Evolutionary conservation across 2,329 filamentous ascomycete genomes (phyloP).

Genomic region (Ophidiomyces ophidiicola): DNA sequence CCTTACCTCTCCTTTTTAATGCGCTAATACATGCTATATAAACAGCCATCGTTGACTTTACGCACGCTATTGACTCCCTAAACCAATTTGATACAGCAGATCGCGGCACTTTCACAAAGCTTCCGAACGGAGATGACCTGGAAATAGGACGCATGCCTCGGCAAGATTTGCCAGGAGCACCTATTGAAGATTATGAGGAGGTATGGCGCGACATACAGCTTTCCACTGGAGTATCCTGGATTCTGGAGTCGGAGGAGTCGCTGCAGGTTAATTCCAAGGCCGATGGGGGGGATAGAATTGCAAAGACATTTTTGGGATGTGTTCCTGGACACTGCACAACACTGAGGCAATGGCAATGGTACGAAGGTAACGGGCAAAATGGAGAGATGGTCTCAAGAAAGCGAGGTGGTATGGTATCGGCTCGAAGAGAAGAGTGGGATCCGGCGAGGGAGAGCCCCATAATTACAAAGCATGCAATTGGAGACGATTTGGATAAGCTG

Average conservation of each 20-base stretch:
- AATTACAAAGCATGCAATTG: too few species aligned
- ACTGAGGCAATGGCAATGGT: too few species aligned
- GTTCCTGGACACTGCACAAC: too few species aligned
- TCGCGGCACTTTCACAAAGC: conserved; percentile 27
- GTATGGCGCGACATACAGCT: conserved; percentile 44
- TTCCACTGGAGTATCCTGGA: neutral
- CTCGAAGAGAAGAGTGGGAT: too few species aligned
- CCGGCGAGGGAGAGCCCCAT: too few species aligned
- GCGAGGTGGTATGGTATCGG: too few species aligned
- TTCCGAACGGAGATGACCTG: conserved; percentile 32
- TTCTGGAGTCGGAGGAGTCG: conserved; percentile 26
- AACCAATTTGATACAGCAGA: conserved; percentile 25
- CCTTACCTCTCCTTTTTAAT: neutral
- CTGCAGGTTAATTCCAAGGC: too few species aligned
- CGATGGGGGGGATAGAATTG: too few species aligned
- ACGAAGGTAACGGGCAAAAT: too few species aligned
- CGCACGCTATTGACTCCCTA: conserved; percentile 30
- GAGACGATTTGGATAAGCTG: too few species aligned
- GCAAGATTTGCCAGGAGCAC: conserved; percentile 24
- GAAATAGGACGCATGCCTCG: conserved; percentile 32
- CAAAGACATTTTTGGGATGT: too few species aligned
- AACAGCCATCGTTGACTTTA: conserved; percentile 28
- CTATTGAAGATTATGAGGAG: conserved; percentile 48
- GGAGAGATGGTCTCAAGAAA: too few species aligned
- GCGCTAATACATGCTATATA: neutral